phyloP scores from a whole-genome alignment of 768 basidiomycete species.

The Termitomyces sp. region DNA sequence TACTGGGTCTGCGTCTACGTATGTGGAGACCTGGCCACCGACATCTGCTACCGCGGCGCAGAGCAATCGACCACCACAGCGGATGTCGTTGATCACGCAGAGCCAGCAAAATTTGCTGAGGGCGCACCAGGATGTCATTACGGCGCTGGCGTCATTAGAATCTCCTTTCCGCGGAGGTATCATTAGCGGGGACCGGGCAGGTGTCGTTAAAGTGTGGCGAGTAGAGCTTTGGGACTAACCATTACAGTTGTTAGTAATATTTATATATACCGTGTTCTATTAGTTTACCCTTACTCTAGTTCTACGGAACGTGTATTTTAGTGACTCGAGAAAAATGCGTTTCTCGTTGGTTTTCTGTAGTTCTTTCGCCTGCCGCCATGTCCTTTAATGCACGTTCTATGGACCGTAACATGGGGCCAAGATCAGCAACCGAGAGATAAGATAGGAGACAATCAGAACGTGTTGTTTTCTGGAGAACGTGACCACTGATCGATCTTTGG shows the following conservation, averaged over 20 bases:
- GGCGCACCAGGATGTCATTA: slow-evolving; percentile 89
- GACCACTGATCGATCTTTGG: slow-evolving; percentile 36
- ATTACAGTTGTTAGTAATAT: background rate
- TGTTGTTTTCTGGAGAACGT: slow-evolving; percentile 22
- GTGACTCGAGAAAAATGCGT: background rate
- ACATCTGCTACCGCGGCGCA: slow-evolving; percentile 39
- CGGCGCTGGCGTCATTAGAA: slow-evolving; percentile 81
- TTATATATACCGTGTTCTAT: background rate
- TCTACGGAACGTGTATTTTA: background rate
- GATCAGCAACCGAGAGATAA: slow-evolving; percentile 1
- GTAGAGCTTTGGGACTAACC: slow-evolving; percentile 49
- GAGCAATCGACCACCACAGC: slow-evolving; percentile 65
- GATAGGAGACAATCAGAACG: slow-evolving; percentile 8
- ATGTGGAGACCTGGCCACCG: slow-evolving; percentile 63
- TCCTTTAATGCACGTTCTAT: background rate
- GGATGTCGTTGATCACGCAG: slow-evolving; percentile 74
- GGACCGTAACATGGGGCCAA: background rate
- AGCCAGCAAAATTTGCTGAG: slow-evolving; percentile 83
- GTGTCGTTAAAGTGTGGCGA: slow-evolving; percentile 89
- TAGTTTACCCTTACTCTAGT: background rate
- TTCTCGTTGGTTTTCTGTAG: background rate
- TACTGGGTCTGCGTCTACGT: slow-evolving; percentile 43
- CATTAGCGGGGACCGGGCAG: slow-evolving; percentile 87
- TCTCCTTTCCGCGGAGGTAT: slow-evolving; percentile 91
- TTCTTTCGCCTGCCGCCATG: background rate